Percentiles rank a stretch among this genome's conserved stretches.
Conservation (phyloP, 371 early-diverging fungal genomes). For the Mortierella sp. region DNA sequence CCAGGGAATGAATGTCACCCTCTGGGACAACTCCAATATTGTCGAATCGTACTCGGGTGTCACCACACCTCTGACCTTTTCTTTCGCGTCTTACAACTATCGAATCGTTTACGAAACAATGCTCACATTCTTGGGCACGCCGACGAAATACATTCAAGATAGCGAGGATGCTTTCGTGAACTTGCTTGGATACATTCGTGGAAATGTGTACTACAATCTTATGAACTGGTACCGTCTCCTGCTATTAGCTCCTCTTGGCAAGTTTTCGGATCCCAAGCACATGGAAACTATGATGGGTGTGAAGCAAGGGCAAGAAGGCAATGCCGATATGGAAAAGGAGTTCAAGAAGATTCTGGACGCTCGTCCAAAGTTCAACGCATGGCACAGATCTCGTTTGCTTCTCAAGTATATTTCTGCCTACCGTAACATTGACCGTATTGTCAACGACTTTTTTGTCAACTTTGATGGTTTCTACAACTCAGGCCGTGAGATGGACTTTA, state of each 20-base stretch:
- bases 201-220: slow-evolving; percentile 56
- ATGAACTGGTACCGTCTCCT: slow-evolving; percentile 58
- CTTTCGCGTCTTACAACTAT: slow-evolving; percentile 56
- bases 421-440: slow-evolving; percentile 53
- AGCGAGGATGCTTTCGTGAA: slow-evolving; percentile 50
- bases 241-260: slow-evolving; percentile 49
- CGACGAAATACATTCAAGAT: slow-evolving; percentile 38
- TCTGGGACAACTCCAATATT: slow-evolving; percentile 57
- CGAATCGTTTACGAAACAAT: slow-evolving; percentile 57
- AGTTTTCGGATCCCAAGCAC: slow-evolving; percentile 57
- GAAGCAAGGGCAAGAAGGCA: slow-evolving; percentile 51
- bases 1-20: slow-evolving; percentile 55
- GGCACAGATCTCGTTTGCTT: slow-evolving; percentile 44
- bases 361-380: slow-evolving; percentile 48
- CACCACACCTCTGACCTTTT: slow-evolving; percentile 53
- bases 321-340: slow-evolving; percentile 51
- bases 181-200: slow-evolving; percentile 51
- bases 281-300: slow-evolving; percentile 59
- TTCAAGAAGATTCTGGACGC: slow-evolving; percentile 50
- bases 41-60: slow-evolving; percentile 57
- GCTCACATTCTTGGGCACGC: slow-evolving; percentile 50
- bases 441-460: slow-evolving; percentile 47
- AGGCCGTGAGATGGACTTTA: slow-evolving; percentile 50
- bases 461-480: slow-evolving; percentile 52
- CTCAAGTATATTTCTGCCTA: slow-evolving; percentile 54